Conservation (phyloP, 768 basidiomycete species). For the Tephrocybe sp. region DNA sequence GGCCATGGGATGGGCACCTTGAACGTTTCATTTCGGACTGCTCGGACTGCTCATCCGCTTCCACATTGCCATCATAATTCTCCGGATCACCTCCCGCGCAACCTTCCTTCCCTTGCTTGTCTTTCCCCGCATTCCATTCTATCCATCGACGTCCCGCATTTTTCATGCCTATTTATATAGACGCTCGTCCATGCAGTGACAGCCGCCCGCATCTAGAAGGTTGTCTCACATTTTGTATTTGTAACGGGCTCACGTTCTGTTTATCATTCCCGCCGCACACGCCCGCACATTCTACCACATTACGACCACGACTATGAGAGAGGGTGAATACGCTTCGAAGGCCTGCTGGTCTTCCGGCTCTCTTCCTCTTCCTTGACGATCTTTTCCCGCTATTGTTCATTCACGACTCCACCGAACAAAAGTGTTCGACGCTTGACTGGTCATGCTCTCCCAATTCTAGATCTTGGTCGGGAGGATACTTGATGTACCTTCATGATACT, state of each 20-base stretch:
- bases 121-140: not conserved
- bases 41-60: not conserved
- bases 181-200: conserved; percentile 13
- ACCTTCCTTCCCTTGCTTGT: not conserved
- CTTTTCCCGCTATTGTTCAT: not conserved
- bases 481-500: not conserved
- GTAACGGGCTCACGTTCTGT: conserved; percentile 11
- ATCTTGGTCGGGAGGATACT: conserved; percentile 2
- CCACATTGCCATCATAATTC: conserved; percentile 1
- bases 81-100: conserved; percentile 6
- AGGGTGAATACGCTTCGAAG: conserved; percentile 13
- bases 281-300: not conserved
- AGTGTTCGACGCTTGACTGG: conserved; percentile 6
- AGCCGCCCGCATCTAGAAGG: conserved; percentile 16
- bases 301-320: conserved; percentile 7
- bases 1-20: conserved; percentile 44
- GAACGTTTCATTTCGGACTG: conserved; percentile 12
- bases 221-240: conserved; percentile 13
- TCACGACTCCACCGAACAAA: conserved; percentile 5
- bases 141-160: not conserved
- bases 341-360: conserved; percentile 1
- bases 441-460: not conserved
- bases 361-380: conserved; percentile 9
- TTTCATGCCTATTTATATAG: conserved; percentile 7
- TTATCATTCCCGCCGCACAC: conserved; percentile 1